These are phyloP conservation scores for Suillus discolor DNA, from an alignment of 768 basidiomycete species.

Conservation along the genomic window DNA sequence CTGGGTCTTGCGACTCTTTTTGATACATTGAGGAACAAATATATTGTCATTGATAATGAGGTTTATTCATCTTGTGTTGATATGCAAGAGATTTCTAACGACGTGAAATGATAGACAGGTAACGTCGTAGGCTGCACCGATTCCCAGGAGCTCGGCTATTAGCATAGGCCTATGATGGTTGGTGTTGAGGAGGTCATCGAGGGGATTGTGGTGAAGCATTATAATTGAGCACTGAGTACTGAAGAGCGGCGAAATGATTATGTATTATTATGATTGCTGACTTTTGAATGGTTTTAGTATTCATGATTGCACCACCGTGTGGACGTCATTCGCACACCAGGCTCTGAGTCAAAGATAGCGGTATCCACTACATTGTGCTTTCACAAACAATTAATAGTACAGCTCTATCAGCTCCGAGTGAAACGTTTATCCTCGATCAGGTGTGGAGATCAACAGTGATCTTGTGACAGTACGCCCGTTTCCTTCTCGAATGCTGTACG, in stretches of 20 bases:
- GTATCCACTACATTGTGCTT: not conserved
- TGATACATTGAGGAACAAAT: too few relatives aligned
- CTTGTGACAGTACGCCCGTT: not conserved
- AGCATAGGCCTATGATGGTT: too few relatives aligned
- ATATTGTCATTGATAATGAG: too few relatives aligned
- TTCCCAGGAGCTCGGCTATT: too few relatives aligned
- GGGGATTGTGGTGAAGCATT: constrained; percentile 35
- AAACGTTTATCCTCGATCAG: not conserved
- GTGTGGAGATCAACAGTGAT: not conserved
- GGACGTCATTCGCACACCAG: not conserved
- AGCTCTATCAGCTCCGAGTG: not conserved
- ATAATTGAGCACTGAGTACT: constrained; percentile 23
- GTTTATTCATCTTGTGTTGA: too few relatives aligned
- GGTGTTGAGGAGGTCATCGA: constrained; percentile 36
- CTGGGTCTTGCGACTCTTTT: too few relatives aligned
- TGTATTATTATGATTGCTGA: too few relatives aligned
- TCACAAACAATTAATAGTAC: not conserved
- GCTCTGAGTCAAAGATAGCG: not conserved
- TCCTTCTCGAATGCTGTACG: not conserved
- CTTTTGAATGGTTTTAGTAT: too few relatives aligned
- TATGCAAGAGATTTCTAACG: too few relatives aligned
- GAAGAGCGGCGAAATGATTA: too few relatives aligned
- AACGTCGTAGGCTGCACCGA: too few relatives aligned
- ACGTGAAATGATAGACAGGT: too few relatives aligned
- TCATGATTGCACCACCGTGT: not conserved